A percentile compares a stretch with the other conserved stretches of the same genome.
Conservation (phyloP, 805 yeast species). For the Saccharomycopsis amapae region DNA sequence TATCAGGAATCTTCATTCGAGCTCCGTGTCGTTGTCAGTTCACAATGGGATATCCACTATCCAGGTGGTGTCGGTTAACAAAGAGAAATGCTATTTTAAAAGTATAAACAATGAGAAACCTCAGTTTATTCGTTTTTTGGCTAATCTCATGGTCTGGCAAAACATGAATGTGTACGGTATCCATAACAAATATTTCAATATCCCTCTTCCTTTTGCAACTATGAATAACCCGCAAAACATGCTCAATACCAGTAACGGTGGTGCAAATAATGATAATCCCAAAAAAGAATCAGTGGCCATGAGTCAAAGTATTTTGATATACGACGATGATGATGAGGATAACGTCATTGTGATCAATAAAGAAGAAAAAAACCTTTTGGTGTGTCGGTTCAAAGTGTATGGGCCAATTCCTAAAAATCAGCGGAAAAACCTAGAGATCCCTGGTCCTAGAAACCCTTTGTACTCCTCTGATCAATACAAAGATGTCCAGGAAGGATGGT, state of each 20-base stretch:
- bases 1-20: conserved; percentile 27
- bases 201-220: conserved; percentile 26
- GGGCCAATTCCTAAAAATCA: conserved; percentile 45
- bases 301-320: conserved; percentile 22
- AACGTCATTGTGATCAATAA: conserved; percentile 20
- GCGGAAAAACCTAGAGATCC: conserved; percentile 11
- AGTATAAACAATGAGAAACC: conserved; percentile 8
- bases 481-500: conserved; percentile 52
- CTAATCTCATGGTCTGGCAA: conserved; percentile 51
- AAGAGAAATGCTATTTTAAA: conserved; percentile 13
- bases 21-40: conserved; percentile 25
- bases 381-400: conserved; percentile 57
- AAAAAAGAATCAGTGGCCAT: background rate
- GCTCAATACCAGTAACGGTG: background rate
- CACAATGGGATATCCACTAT: conserved; percentile 32
- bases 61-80: conserved; percentile 23
- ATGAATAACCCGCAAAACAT: too few species aligned
- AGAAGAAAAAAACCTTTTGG: conserved; percentile 39
- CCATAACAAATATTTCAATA: conserved; percentile 43
- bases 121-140: conserved; percentile 36
- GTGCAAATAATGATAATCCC: background rate
- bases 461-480: conserved; percentile 9
- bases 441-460: conserved; percentile 12
- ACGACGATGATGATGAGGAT: conserved; percentile 19
- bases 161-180: conserved; percentile 44